Conservation (phyloP, 2,329 filamentous ascomycete genomes). For the Chrysosporium queenslandicum region DNA sequence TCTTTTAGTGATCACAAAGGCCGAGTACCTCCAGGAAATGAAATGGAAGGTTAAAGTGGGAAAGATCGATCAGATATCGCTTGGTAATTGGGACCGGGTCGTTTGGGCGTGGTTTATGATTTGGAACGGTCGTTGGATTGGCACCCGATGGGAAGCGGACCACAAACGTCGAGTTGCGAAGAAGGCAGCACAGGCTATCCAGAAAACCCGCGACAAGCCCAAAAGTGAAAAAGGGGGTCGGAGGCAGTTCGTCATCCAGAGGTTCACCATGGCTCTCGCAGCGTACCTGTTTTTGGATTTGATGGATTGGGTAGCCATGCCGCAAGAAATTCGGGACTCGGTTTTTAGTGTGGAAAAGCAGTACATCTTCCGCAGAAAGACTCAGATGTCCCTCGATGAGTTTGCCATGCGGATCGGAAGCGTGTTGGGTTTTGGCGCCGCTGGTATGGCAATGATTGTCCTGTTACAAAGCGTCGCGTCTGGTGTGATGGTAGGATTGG, state of each 20-base stretch:
- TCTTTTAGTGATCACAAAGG: not conserved
- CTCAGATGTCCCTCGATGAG: not conserved
- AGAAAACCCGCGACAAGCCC: not conserved
- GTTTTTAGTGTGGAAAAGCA: slow-evolving; percentile 2
- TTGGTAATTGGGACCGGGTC: not conserved
- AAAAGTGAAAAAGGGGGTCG: not conserved
- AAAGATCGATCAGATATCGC: not conserved
- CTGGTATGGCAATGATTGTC: not conserved
- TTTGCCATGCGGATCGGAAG: not conserved
- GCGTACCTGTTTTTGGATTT: slow-evolving; percentile 5
- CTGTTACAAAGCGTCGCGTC: not conserved
- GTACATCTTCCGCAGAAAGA: slow-evolving; percentile 4
- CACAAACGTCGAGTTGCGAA: not conserved
- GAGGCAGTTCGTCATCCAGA: not conserved
- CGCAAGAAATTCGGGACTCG: not conserved
- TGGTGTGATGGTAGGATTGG: slow-evolving; percentile 7
- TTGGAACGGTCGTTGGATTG: slow-evolving; percentile 9
- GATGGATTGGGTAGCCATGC: not conserved
- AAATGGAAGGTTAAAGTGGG: slow-evolving; percentile 3
- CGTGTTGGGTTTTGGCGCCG: slow-evolving; percentile 7
- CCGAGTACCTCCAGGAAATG: slow-evolving; percentile 3
- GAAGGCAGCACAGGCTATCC: not conserved
- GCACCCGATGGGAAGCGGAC: slow-evolving; percentile 1
- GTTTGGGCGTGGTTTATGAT: slow-evolving; percentile 1
- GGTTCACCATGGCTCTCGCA: not conserved